Conservation (phyloP, 305 asterid genomes). For the Ajuga reptans region DNA sequence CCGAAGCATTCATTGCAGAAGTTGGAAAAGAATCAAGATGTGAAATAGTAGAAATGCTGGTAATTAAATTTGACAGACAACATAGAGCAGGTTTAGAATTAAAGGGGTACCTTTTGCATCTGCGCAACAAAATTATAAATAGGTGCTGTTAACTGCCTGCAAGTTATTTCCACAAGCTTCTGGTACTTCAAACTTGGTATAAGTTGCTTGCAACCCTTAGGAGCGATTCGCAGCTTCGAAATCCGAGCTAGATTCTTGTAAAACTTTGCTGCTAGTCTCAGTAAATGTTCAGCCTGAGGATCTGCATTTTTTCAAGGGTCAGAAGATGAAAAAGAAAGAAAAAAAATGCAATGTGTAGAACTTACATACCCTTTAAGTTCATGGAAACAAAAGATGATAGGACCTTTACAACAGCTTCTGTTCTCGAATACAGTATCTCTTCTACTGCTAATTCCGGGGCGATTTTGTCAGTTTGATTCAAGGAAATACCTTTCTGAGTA, state of each 20-base stretch:
- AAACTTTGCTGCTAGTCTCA: conserved; percentile 56
- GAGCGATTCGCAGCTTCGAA: conserved; percentile 56
- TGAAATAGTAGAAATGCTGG: too few species aligned
- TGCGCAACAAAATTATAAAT: conserved; percentile 54
- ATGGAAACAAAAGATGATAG: conserved; percentile 54
- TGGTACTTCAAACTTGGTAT: conserved; percentile 60
- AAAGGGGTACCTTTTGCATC: conserved; percentile 83
- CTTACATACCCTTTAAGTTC: conserved; percentile 62
- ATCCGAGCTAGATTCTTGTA: conserved; percentile 65
- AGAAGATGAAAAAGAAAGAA: neutral
- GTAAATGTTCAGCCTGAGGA: conserved; percentile 63
- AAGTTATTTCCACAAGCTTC: conserved; percentile 74
- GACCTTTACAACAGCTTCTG: conserved; percentile 56
- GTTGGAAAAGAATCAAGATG: too few species aligned
- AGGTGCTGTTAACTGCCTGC: conserved; percentile 67
- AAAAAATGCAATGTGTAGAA: neutral
- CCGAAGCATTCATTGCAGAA: too few species aligned
- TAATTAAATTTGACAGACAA: too few species aligned
- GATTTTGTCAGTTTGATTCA: conserved; percentile 30
- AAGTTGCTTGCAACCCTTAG: conserved; percentile 62
- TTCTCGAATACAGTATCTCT: conserved; percentile 55
- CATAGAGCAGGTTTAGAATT: too few species aligned
- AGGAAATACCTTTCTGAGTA: conserved; percentile 42
- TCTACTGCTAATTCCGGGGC: conserved; percentile 46
- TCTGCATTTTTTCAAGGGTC: conserved; percentile 35